Percentiles rank a stretch among this genome's conserved stretches.
Conservation (phyloP, 176 grass and related monocot genomes). For the Alloteropsis semialata region DNA sequence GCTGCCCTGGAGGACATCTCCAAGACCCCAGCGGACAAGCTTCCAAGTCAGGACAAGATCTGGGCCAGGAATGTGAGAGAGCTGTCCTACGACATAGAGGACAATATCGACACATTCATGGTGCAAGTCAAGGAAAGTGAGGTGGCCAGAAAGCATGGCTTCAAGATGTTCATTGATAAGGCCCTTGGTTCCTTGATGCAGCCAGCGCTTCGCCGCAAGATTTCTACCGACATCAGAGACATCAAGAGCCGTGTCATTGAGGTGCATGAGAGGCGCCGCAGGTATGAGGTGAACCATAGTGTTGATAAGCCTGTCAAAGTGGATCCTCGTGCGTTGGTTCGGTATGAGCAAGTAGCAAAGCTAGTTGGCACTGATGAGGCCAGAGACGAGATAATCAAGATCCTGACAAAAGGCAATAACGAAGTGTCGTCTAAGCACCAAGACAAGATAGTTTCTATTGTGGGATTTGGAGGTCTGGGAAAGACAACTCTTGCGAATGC, state of each 20-base stretch:
- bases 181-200: too few relatives aligned
- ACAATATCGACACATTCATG: neutral
- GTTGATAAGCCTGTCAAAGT: neutral
- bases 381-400: neutral
- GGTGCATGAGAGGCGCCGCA: too few relatives aligned
- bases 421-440: neutral
- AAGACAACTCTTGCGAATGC: neutral
- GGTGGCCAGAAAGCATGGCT: neutral
- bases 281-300: too few relatives aligned
- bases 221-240: neutral
- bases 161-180: neutral
- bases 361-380: neutral
- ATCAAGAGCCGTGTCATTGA: neutral
- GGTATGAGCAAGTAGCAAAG: neutral
- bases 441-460: neutral
- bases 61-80: neutral
- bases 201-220: neutral
- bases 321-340: neutral
- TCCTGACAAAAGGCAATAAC: neutral
- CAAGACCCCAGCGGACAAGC: neutral
- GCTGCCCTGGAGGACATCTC: neutral
- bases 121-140: neutral
- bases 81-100: conserved; percentile 9
- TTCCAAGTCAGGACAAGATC: neutral
- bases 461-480: neutral